Percentiles rank a stretch among this genome's conserved stretches.
These are phyloP conservation scores for Vachellia pachyceras DNA, from an alignment of 306 rosid species.

Conservation along the genomic window DNA sequence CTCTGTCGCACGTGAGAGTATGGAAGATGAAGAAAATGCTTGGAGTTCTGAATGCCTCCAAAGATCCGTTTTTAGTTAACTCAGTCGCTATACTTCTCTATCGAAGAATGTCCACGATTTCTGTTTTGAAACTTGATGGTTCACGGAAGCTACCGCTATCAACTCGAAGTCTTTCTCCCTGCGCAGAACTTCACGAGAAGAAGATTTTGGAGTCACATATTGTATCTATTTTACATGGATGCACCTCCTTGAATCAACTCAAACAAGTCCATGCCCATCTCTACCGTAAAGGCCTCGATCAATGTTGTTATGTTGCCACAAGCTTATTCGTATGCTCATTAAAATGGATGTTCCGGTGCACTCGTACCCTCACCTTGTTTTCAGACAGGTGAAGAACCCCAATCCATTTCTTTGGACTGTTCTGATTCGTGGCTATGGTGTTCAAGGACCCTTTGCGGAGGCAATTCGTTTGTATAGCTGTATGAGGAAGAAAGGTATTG, in stretches of 20 bases:
- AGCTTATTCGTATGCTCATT: slow-evolving; percentile 68
- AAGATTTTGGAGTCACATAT: slow-evolving; percentile 54
- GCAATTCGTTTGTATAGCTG: slow-evolving; percentile 51
- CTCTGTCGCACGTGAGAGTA: no score
- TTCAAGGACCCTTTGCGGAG: slow-evolving; percentile 54
- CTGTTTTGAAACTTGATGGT: no score
- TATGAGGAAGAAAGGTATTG: slow-evolving; percentile 55
- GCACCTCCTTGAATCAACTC: slow-evolving; percentile 47
- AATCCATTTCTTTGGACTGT: slow-evolving; percentile 89
- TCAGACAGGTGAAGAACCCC: slow-evolving; percentile 61
- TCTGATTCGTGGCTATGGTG: slow-evolving; percentile 69
- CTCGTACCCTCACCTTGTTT: slow-evolving; percentile 63
- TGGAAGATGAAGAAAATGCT: no score
- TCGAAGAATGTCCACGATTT: no score
- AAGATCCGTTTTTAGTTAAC: no score
- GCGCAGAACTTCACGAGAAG: slow-evolving; percentile 36
- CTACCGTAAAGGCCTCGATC: slow-evolving; percentile 53
- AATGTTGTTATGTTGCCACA: slow-evolving; percentile 70
- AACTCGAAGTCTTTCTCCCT: slow-evolving; percentile 13
- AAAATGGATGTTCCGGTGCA: slow-evolving; percentile 51
- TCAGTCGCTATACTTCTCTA: no score
- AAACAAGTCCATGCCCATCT: slow-evolving; percentile 72
- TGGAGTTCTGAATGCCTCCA: no score
- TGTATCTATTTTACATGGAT: slow-evolving; percentile 49
- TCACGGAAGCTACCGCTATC: neutral